These are phyloP conservation scores for Ceratocystis smalleyi DNA, from an alignment of 2,329 filamentous ascomycete genomes.

Conservation along the genomic window DNA sequence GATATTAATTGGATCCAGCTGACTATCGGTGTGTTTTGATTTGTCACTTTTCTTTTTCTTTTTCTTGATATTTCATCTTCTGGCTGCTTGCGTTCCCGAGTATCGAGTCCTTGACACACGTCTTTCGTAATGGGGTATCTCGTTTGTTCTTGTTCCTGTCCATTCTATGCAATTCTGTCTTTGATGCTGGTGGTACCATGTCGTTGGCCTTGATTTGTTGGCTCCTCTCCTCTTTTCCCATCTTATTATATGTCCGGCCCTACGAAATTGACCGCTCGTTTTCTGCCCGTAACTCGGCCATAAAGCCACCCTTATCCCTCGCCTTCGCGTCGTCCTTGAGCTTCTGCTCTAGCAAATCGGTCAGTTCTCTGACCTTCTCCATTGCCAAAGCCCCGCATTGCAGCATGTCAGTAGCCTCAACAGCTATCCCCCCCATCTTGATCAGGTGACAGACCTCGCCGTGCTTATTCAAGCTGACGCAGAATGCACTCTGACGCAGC, in stretches of 20 bases:
- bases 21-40: neutral
- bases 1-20: slow-evolving; percentile 6
- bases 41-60: neutral
- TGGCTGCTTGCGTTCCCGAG: neutral
- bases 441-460: slow-evolving; percentile 84
- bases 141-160: slow-evolving; percentile 6
- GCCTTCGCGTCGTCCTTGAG: slow-evolving; percentile 64
- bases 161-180: neutral
- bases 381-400: slow-evolving; percentile 60
- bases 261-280: slow-evolving; percentile 46
- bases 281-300: slow-evolving; percentile 65
- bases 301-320: slow-evolving; percentile 61
- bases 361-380: slow-evolving; percentile 66
- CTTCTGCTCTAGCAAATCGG: slow-evolving; percentile 53
- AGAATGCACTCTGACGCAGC: slow-evolving; percentile 55
- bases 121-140: slow-evolving; percentile 14
- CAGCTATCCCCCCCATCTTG: slow-evolving; percentile 70
- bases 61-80: neutral
- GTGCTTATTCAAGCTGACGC: slow-evolving; percentile 74
- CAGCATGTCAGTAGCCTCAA: slow-evolving; percentile 66
- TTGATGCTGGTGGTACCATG: neutral
- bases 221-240: neutral
- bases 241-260: slow-evolving; percentile 5
- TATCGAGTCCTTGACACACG: neutral
- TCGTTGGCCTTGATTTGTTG: neutral